Conservation (phyloP, 2,329 filamentous ascomycete genomes). For the Colletotrichum siamense region DNA sequence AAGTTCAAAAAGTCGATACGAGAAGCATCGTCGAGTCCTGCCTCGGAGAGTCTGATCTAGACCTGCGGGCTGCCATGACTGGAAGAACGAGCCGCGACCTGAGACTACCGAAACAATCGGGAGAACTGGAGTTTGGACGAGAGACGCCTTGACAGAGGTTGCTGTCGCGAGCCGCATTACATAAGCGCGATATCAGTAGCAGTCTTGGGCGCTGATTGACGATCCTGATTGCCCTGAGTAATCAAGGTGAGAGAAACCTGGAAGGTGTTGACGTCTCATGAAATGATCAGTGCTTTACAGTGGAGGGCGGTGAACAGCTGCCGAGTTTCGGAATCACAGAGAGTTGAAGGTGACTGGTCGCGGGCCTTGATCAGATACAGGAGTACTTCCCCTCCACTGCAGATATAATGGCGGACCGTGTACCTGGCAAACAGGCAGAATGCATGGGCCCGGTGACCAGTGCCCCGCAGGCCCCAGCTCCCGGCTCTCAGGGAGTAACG, state of each 20-base stretch:
- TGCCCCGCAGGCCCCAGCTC: constrained; percentile 19
- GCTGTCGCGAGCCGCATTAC: background rate
- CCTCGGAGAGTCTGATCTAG: background rate
- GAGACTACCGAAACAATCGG: background rate
- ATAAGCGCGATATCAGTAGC: background rate
- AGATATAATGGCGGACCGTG: background rate
- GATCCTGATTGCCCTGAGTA: background rate
- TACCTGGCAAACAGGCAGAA: background rate
- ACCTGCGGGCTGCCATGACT: background rate
- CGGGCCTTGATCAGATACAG: background rate
- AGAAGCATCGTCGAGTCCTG: background rate
- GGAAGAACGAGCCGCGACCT: background rate
- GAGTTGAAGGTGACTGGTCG: constrained; percentile 15
- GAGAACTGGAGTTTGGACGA: background rate
- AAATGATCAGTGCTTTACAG: constrained; percentile 13
- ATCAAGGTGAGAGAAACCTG: background rate
- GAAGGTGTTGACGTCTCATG: background rate
- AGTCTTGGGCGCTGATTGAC: background rate
- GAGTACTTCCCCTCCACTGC: background rate
- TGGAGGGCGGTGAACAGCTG: constrained; percentile 15
- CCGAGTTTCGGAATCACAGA: constrained; percentile 17
- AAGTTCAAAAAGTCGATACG: background rate
- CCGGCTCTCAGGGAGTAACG: constrained; percentile 16
- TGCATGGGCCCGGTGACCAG: constrained; percentile 13
- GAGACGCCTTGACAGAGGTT: background rate